Conservation (phyloP, 2,329 filamentous ascomycete species). For the Sphaerostilbella broomeana region DNA sequence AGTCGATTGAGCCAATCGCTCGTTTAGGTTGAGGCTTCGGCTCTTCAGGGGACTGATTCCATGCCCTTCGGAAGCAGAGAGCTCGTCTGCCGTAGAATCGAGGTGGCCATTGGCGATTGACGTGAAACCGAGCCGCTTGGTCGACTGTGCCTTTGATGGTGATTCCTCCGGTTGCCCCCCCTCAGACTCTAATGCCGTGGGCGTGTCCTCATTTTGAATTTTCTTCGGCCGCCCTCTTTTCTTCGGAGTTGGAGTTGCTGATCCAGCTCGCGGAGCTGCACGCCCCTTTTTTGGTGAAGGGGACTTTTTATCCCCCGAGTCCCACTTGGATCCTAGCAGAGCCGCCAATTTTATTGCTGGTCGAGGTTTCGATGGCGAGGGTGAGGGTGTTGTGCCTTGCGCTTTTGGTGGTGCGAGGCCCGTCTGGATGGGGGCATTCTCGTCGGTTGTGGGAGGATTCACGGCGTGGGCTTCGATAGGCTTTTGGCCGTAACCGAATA, state of each 20-base stretch:
- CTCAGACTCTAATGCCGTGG: constrained; percentile 7
- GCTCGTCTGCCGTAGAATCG: constrained; percentile 12
- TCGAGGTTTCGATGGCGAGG: constrained; percentile 18
- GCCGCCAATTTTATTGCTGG: constrained; percentile 33
- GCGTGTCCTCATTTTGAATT: constrained; percentile 11
- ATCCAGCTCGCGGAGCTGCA: no score
- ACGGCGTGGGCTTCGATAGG: neutral
- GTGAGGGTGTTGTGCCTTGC: constrained; percentile 12
- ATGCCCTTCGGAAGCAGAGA: neutral
- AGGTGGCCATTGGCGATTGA: constrained; percentile 8
- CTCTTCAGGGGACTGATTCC: constrained; percentile 9
- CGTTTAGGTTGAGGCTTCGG: constrained; percentile 9
- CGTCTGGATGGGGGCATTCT: neutral
- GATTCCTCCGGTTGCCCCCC: constrained; percentile 9
- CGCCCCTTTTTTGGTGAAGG: constrained; percentile 9
- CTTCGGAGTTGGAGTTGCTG: neutral
- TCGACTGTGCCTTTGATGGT: constrained; percentile 12
- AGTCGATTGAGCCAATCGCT: constrained; percentile 7
- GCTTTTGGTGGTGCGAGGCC: constrained; percentile 9
- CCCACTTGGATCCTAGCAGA: constrained; percentile 33
- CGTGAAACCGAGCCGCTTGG: constrained; percentile 1
- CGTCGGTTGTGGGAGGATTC: neutral
- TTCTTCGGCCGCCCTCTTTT: neutral
- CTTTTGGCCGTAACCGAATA: constrained; percentile 18
- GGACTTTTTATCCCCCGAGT: constrained; percentile 22